These are phyloP conservation scores for Aspergillus cavernicola DNA, from an alignment of 495 filamentous ascomycete species.

Conservation along the genomic window DNA sequence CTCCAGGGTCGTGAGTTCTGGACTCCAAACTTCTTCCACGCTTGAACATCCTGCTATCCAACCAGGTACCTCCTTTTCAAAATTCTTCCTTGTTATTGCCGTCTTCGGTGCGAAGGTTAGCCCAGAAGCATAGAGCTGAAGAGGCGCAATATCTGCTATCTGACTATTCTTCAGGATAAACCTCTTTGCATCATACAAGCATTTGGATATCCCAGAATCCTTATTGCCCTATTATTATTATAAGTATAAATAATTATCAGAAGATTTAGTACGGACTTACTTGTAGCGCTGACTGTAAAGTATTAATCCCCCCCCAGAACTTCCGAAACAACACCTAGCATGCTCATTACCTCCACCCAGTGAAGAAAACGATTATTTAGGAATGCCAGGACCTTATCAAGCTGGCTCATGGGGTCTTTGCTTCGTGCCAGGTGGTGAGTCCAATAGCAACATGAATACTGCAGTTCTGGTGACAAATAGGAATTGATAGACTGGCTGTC, in stretches of 20 bases:
- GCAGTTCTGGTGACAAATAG: conserved; percentile 25
- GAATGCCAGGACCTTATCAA: conserved; percentile 29
- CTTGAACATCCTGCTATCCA: no score
- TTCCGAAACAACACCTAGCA: conserved; percentile 29
- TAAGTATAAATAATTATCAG: background rate
- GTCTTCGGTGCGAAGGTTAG: conserved; percentile 31
- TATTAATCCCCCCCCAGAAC: conserved; percentile 2
- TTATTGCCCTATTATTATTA: conserved; percentile 19
- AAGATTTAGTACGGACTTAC: background rate
- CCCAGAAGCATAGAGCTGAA: conserved; percentile 21
- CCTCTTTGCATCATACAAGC: background rate
- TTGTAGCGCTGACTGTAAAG: conserved; percentile 1
- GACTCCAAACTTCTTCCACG: no score
- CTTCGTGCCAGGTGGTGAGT: conserved; percentile 39
- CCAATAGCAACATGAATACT: conserved; percentile 45
- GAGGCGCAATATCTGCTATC: conserved; percentile 30
- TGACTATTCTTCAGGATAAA: conserved; percentile 14
- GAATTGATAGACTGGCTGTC: conserved; percentile 16
- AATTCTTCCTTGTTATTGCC: conserved; percentile 23
- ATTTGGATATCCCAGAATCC: background rate
- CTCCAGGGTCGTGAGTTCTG: no score
- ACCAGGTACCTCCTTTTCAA: background rate
- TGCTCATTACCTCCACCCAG: conserved; percentile 41
- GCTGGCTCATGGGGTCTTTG: conserved; percentile 12
- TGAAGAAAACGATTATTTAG: conserved; percentile 41